phyloP scores from a whole-genome alignment of 164 flowering plant genomes.

The Berberis thunbergii region DNA sequence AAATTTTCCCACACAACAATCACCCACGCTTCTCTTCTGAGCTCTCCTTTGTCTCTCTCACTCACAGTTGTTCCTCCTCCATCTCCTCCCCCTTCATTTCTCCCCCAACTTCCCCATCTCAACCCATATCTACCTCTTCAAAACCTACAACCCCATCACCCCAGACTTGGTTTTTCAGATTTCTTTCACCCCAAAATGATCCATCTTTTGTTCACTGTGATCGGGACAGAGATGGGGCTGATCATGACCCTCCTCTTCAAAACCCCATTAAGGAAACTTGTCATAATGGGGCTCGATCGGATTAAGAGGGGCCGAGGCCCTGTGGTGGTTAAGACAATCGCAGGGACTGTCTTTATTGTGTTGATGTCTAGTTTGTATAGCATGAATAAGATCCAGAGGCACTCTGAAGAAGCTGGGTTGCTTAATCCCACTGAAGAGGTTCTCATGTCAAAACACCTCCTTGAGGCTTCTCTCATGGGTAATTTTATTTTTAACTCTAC shows the following conservation, averaged over 20 bases:
- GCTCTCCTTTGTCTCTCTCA: no score
- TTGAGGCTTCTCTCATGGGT: constrained; percentile 93
- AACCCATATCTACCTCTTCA: background rate
- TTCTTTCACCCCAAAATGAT: constrained; percentile 31
- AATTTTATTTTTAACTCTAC: constrained; percentile 4
- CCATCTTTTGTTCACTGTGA: constrained; percentile 50
- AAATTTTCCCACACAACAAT: no score
- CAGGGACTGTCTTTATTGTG: constrained; percentile 42
- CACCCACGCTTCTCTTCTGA: no score
- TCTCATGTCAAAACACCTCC: constrained; percentile 54
- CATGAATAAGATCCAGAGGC: constrained; percentile 47
- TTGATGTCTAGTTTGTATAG: constrained; percentile 48
- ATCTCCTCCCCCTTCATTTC: no score
- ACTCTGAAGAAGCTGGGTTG: constrained; percentile 34
- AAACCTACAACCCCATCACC: background rate
- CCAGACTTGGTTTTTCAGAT: background rate
- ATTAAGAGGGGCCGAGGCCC: constrained; percentile 80
- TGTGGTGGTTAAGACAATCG: constrained; percentile 64
- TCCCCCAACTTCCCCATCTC: no score
- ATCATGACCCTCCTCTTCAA: constrained; percentile 48
- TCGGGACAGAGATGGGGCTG: constrained; percentile 46
- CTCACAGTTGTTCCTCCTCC: no score
- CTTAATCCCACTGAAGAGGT: constrained; percentile 82
- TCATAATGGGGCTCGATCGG: constrained; percentile 62
- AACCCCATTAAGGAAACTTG: constrained; percentile 73